Evolutionary conservation across 345 rosid species (phyloP).

Genomic region (Passiflora organensis): DNA sequence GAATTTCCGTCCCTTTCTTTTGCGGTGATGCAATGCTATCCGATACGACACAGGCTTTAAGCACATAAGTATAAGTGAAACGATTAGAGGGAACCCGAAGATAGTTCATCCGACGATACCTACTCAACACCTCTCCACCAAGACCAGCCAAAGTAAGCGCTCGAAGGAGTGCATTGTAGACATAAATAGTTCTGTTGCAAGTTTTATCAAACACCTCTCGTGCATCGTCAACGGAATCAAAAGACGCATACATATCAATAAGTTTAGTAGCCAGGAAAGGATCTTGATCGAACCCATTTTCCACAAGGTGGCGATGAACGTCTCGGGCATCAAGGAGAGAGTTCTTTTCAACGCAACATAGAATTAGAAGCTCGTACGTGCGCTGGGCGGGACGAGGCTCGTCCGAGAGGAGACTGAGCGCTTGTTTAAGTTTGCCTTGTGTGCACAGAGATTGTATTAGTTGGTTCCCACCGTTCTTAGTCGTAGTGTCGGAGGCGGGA

Average conservation of each 20-base stretch:
- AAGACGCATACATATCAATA: slow-evolving; percentile 51
- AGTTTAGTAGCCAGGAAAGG: slow-evolving; percentile 94
- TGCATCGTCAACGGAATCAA: slow-evolving; percentile 50
- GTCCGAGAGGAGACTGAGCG: slow-evolving; percentile 52
- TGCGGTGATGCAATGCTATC: slow-evolving; percentile 33
- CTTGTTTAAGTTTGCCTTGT: slow-evolving; percentile 66
- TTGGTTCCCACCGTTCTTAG: slow-evolving; percentile 43
- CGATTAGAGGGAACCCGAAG: slow-evolving; percentile 57
- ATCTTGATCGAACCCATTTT: slow-evolving; percentile 79
- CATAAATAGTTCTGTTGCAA: slow-evolving; percentile 64
- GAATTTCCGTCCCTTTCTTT: slow-evolving; percentile 73
- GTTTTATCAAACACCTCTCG: slow-evolving; percentile 83
- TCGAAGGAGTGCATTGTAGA: slow-evolving; percentile 79
- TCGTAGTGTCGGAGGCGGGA: slow-evolving; percentile 15
- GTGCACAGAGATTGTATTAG: slow-evolving; percentile 61
- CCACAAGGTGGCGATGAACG: slow-evolving; percentile 56
- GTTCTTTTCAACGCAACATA: slow-evolving; percentile 49
- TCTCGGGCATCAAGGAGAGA: slow-evolving; percentile 52
- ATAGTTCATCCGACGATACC: slow-evolving; percentile 62
- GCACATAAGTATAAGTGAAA: slow-evolving; percentile 76
- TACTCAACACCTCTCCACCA: slow-evolving; percentile 67
- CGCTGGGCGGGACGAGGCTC: slow-evolving; percentile 66
- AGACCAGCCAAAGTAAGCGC: slow-evolving; percentile 68
- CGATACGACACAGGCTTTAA: slow-evolving; percentile 79
- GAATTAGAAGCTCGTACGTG: slow-evolving; percentile 79